Base-by-base conservation (phyloP, 2,329 filamentous ascomycete species). In the Botrytis hyacinthi region DNA sequence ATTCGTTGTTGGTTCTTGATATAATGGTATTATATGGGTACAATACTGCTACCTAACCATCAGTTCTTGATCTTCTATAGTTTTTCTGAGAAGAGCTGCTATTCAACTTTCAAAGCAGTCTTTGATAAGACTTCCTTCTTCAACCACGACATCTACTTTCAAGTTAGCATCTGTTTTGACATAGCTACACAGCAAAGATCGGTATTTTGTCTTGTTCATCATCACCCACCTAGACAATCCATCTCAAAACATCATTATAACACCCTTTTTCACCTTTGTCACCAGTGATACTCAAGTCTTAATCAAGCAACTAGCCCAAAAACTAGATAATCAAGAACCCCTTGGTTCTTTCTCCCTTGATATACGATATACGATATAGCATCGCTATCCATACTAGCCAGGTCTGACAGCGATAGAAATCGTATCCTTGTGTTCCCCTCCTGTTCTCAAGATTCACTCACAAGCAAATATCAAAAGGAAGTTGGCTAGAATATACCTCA, bases 61-160 rank as follows among this genome's bases (percentile, higher is more conserved):
- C 1, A 22, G 2, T 9, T 46, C 0, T 5, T 22, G 9, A 46
- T 20, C 7, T 20, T 18, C 44, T 20, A 16, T 1, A n/a, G 1
- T n/a, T 14, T 51, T 12, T 54, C 10, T 0, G 2, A n/a, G 48
- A 12, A n/a, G 48, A 51, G 26, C 0, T 51, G 4, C 12, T 3
- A 0, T 7, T n/a, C 6, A n/a, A 51, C 10, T 51, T 14, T 6
- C 26, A 51, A 0, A 9, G 22, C 10, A 59, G 18, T 59, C 18
- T 2, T 22, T 0, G n/a, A n/a, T n/a, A 12, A 26, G 10, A 35
- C 4, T 14, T 10, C 0, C 18, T 60, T 22, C 1, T 35, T 60
- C 7, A 6, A 35, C 20, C 18, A 22, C 0, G 1, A 3, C 0
- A 22, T 22, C 0, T 35, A 35, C 1, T 35, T 60, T 3, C 9